Evolutionary conservation across 2,329 filamentous ascomycete species (phyloP).

Genomic region (Verticillium tricorpus): DNA sequence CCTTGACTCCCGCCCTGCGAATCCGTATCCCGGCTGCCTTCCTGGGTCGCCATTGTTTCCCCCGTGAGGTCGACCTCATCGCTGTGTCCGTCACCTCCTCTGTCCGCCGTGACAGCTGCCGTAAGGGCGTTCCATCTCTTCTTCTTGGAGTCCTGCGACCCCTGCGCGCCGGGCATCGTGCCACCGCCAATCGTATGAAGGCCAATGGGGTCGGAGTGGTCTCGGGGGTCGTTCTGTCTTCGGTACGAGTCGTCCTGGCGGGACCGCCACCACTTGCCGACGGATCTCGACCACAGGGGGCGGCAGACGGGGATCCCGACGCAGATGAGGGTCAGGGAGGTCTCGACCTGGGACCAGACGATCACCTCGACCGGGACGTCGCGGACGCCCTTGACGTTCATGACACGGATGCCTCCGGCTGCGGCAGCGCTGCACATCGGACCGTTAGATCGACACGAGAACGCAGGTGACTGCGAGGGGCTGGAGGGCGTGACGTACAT

Average conservation of each 20-base stretch:
- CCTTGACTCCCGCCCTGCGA: not conserved
- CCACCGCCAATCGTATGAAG: slow-evolving; percentile 1
- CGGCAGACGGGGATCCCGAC: slow-evolving; percentile 16
- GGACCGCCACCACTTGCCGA: slow-evolving; percentile 5
- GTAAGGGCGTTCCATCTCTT: not conserved
- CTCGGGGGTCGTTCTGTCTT: not conserved
- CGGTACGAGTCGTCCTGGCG: not conserved
- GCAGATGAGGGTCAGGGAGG: slow-evolving; percentile 15
- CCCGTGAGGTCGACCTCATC: slow-evolving; percentile 1
- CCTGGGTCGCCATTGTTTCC: not conserved
- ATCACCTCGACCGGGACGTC: slow-evolving; percentile 14
- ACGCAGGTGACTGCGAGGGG: not conserved
- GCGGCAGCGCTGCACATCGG: not conserved
- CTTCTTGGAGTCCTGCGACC: slow-evolving; percentile 1
- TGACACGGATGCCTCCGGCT: slow-evolving; percentile 1
- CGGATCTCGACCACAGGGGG: slow-evolving; percentile 7
- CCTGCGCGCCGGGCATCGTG: not conserved
- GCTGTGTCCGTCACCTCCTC: not conserved
- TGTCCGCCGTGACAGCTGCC: not conserved
- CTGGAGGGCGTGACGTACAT: slow-evolving; percentile 20
- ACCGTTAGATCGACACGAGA: not conserved
- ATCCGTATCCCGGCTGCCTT: not conserved
- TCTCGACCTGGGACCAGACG: slow-evolving; percentile 15
- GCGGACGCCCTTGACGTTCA: slow-evolving; percentile 6
- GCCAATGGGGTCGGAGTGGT: not conserved